Percentiles rank a stretch among this genome's conserved stretches.
phyloP scores from a whole-genome alignment of 805 yeast species.

The Candida montana region DNA sequence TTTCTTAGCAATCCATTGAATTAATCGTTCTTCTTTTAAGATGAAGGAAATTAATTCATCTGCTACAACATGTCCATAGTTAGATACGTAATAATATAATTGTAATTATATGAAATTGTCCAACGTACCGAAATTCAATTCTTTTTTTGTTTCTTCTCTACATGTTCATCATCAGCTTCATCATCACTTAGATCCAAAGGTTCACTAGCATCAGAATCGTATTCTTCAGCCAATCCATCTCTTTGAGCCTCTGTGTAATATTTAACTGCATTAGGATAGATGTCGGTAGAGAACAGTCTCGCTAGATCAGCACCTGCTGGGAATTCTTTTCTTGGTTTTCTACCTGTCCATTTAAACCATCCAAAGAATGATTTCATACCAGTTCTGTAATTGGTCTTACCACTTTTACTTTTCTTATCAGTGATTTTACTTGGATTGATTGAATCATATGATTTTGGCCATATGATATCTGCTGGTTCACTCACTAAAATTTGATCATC shows the following conservation, averaged over 20 bases:
- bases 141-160: constrained; percentile 4
- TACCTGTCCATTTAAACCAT: constrained; percentile 84
- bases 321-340: constrained; percentile 70
- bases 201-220: constrained; percentile 48
- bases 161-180: constrained; percentile 3
- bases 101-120: neutral
- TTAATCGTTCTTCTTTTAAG: too few species aligned
- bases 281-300: constrained; percentile 63
- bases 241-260: constrained; percentile 72
- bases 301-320: constrained; percentile 78
- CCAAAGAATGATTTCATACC: constrained; percentile 85
- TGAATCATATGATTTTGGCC: constrained; percentile 62
- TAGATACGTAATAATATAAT: neutral
- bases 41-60: too few species aligned
- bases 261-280: constrained; percentile 81
- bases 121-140: neutral
- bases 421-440: constrained; percentile 52
- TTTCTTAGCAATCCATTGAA: neutral
- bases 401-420: constrained; percentile 41
- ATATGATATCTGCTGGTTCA: constrained; percentile 46
- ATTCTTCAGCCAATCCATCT: constrained; percentile 53
- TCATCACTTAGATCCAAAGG: constrained; percentile 37
- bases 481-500: constrained; percentile 52
- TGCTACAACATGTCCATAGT: constrained; percentile 5
- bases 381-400: constrained; percentile 54